A percentile compares a stretch with the other conserved stretches of the same genome.
Evolutionary conservation across 306 rosid species (phyloP).

Genomic region (Pterocarpus macrocarpus): DNA sequence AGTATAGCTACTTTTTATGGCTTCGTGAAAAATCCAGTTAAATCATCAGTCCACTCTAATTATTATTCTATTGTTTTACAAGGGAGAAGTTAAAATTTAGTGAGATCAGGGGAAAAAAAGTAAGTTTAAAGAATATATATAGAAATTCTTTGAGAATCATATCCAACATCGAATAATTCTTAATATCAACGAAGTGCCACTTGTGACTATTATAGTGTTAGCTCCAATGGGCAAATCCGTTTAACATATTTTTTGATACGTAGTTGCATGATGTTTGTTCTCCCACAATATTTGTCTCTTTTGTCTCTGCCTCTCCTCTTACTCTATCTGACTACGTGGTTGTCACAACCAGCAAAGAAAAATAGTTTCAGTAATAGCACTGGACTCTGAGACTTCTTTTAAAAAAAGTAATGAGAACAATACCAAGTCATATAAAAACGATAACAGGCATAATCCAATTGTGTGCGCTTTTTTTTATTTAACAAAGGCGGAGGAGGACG

Average conservation of each 20-base stretch:
- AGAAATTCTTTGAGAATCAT: slow-evolving; percentile 37
- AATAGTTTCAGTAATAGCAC: not conserved
- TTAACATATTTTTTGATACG: not conserved
- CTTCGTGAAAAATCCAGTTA: no score
- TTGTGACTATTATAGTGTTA: slow-evolving; percentile 3
- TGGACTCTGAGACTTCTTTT: not conserved
- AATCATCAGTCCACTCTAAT: no score
- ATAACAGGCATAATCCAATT: not conserved
- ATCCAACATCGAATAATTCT: slow-evolving; percentile 17
- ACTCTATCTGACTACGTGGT: not conserved
- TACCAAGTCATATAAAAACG: not conserved
- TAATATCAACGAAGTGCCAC: not conserved
- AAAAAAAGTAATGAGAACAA: not conserved
- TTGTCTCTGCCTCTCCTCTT: not conserved
- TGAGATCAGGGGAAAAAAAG: not conserved
- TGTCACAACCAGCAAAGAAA: slow-evolving; percentile 8
- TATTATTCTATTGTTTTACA: no score
- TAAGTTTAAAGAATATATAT: not conserved
- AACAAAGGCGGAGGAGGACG: no score
- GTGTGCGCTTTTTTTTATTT: not conserved
- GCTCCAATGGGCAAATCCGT: not conserved
- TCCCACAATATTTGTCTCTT: not conserved
- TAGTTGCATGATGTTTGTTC: slow-evolving; percentile 1
- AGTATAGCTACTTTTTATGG: no score
- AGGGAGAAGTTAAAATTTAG: no score